These are phyloP conservation scores for Boletus coccyginus DNA, from an alignment of 768 basidiomycete genomes.

Conservation along the genomic window DNA sequence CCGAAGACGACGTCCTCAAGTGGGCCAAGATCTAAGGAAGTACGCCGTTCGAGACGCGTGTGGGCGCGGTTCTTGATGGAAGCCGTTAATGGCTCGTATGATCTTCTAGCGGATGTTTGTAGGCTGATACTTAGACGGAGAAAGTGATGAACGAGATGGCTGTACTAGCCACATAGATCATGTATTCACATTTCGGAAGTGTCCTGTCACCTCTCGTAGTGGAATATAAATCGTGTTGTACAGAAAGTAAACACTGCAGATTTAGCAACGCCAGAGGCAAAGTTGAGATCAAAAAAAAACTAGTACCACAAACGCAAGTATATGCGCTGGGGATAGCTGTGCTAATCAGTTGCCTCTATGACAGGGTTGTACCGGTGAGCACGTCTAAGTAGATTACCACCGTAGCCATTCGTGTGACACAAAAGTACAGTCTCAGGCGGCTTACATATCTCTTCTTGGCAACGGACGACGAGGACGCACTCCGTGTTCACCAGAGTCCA, in stretches of 20 bases:
- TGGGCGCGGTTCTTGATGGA: too few relatives aligned
- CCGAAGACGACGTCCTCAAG: constrained; percentile 39
- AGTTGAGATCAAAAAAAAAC: not conserved
- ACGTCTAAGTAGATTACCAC: not conserved
- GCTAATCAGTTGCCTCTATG: constrained; percentile 1
- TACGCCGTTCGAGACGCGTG: too few relatives aligned
- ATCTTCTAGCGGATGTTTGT: too few relatives aligned
- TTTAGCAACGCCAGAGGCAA: too few relatives aligned
- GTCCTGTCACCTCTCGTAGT: not conserved
- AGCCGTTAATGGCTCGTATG: too few relatives aligned
- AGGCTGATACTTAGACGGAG: too few relatives aligned
- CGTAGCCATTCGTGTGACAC: constrained; percentile 2
- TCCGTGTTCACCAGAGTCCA: constrained; percentile 14
- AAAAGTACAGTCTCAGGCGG: constrained; percentile 2
- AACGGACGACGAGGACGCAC: constrained; percentile 11
- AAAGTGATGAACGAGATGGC: too few relatives aligned
- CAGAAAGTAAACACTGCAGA: too few relatives aligned
- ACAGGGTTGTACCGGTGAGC: constrained; percentile 3
- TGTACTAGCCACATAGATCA: too few relatives aligned
- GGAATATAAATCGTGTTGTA: not conserved
- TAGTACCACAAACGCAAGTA: not conserved
- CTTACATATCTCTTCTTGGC: constrained; percentile 3
- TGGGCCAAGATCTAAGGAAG: constrained; percentile 33
- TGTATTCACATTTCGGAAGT: too few relatives aligned
- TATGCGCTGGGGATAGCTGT: not conserved